Evolutionary conservation across 805 yeast species (phyloP).

Genomic region (Metschnikowia picachoensis): DNA sequence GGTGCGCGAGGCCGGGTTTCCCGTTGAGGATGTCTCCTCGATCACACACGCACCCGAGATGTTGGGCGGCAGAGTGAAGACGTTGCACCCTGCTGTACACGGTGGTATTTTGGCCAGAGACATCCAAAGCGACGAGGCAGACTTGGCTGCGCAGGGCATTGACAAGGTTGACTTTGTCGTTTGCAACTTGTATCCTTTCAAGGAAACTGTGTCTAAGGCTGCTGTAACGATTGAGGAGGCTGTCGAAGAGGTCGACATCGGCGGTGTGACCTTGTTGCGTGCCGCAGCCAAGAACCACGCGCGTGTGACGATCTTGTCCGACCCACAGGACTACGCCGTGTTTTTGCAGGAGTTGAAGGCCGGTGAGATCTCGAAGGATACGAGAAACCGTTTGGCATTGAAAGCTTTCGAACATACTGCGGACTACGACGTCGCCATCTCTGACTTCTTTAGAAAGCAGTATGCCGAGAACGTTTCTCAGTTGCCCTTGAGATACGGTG

Average conservation of each 20-base stretch:
- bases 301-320: conserved; percentile 92
- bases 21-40: conserved; percentile 91
- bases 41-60: conserved; percentile 99
- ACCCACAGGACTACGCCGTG: conserved; percentile 87
- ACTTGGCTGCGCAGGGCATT: conserved; percentile 82
- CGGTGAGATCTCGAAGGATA: conserved; percentile 68
- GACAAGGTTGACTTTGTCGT: conserved; percentile 96
- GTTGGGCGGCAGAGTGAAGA: conserved; percentile 98
- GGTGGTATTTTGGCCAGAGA: conserved; percentile 96
- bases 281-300: conserved; percentile 99
- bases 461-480: conserved; percentile 87
- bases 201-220: conserved; percentile 92
- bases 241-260: conserved; percentile 97
- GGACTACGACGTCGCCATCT: conserved; percentile 90
- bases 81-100: conserved; percentile 97
- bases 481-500: conserved; percentile 95
- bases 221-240: conserved; percentile 97
- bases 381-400: conserved; percentile 82
- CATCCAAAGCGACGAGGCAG: conserved; percentile 85
- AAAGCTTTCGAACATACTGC: conserved; percentile 99
- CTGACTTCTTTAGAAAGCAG: conserved; percentile 96
- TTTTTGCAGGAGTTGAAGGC: conserved; percentile 76
- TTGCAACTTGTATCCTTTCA: conserved; percentile 97
- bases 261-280: conserved; percentile 92
- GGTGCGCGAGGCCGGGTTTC: conserved; percentile 96